Evolutionary conservation across 1,284 basidiomycete genomes (phyloP).

Genomic region (Tremellales sp.): DNA sequence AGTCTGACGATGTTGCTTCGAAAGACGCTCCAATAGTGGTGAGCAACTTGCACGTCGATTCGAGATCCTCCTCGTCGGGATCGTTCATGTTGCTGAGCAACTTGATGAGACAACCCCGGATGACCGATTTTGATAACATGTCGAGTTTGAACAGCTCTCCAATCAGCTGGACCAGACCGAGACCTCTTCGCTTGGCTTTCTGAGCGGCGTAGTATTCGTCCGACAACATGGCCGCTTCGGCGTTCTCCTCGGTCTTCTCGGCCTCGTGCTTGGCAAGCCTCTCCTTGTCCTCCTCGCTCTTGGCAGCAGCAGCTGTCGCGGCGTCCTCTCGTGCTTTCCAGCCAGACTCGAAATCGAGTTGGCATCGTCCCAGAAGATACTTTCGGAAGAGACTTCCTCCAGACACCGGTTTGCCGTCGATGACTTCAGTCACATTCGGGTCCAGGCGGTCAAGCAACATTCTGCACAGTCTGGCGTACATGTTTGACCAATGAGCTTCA

Average conservation of each 20-base stretch:
- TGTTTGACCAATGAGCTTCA: constrained; percentile 91
- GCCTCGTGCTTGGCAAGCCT: constrained; percentile 53
- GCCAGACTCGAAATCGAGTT: constrained; percentile 89
- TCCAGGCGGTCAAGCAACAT: constrained; percentile 91
- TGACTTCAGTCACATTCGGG: constrained; percentile 79
- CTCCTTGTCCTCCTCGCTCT: constrained; percentile 56
- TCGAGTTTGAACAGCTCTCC: constrained; percentile 96
- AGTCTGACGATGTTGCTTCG: constrained; percentile 66
- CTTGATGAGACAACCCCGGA: constrained; percentile 95
- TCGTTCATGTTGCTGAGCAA: constrained; percentile 86
- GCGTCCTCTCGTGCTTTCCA: constrained; percentile 58
- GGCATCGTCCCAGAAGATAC: constrained; percentile 87
- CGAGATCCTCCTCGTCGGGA: constrained; percentile 96
- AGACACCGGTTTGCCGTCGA: constrained; percentile 75
- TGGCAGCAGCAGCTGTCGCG: constrained; percentile 54
- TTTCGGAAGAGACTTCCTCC: constrained; percentile 85
- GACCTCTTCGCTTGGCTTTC: constrained; percentile 94
- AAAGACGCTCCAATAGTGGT: constrained; percentile 80
- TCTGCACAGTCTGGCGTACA: constrained; percentile 91
- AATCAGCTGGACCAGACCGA: constrained; percentile 96
- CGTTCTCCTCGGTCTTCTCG: constrained; percentile 40
- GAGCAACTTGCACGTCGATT: constrained; percentile 88
- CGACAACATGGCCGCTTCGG: constrained; percentile 71
- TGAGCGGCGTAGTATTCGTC: constrained; percentile 96
- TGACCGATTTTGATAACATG: constrained; percentile 91